Evolutionary conservation across 2,329 filamentous ascomycete species (phyloP), one percentile per base, ranked within the genome.

Genomic region (Pseudogymnoascus verrucosus): DNA sequence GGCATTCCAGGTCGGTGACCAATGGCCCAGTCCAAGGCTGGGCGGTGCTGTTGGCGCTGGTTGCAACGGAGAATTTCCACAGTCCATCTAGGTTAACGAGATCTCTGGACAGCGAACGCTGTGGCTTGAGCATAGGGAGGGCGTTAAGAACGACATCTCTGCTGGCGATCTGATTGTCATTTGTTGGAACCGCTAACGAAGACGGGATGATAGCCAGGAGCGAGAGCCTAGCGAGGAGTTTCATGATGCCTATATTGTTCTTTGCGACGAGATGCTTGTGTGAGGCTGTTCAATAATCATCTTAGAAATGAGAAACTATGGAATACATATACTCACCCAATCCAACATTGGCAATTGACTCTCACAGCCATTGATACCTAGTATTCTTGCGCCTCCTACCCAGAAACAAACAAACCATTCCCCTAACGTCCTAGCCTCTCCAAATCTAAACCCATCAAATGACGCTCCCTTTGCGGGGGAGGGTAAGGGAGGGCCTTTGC

Each of bases 81-180:
- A 71, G 63, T 14, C 69, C 69, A 26, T 71, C 69, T 0, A 71
- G 63, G 42, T 66, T 67, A 19, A 68, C 40, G 10, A 70, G 21
- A 16, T 67, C 63, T 8, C 68, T 62, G n/a, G 40, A 44, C 2
- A 61, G 11, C 44, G 67, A 66, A 11, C 62, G 57, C 23, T 69
- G 68, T n/a, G 68, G 68, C 31, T 64, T 67, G 10, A 70, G 63
- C 68, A 69, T 69, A 1, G 51, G 51, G 28, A 57, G 51, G 26
- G 14, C n/a, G n/a, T 57, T 57, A 21, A 34, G 4, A 19, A 57
- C 51, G 12, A 34, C n/a, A 19, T 34, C 28, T 4, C 51, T 34
- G 51, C 28, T 34, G 28, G n/a, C n/a, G 10, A 19, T 57, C 26
- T 57, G 51, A 34, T 57, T 1, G 10, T 34, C 51, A 7, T 57